Conservation (phyloP, 2,329 filamentous ascomycete species). For the Exophiala aquamarina region DNA sequence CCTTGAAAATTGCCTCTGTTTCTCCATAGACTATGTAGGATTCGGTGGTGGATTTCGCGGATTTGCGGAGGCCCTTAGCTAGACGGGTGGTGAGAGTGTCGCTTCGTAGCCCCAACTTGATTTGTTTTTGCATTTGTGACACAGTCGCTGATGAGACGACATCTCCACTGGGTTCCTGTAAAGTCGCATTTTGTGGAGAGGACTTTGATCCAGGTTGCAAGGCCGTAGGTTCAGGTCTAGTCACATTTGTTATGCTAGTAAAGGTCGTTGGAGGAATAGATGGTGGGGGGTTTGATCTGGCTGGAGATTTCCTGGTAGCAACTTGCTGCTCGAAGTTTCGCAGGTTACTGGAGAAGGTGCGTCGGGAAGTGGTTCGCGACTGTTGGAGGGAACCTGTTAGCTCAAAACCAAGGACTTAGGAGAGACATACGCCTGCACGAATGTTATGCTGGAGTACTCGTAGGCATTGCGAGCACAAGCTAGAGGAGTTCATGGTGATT, state of each 20-base stretch:
- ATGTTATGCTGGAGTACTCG: conserved; percentile 19
- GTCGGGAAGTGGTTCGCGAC: conserved; percentile 6
- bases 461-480: conserved; percentile 25
- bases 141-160: conserved; percentile 2
- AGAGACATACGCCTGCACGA: conserved; percentile 6
- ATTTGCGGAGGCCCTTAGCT: conserved; percentile 30
- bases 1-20: conserved; percentile 75
- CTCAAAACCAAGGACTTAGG: neutral
- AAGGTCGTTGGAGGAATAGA: conserved; percentile 10
- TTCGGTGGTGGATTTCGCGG: conserved; percentile 49
- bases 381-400: conserved; percentile 5
- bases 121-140: conserved; percentile 20
- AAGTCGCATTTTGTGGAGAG: too few relatives aligned
- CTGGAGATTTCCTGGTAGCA: conserved; percentile 1
- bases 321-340: neutral
- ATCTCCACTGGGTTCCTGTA: too few relatives aligned
- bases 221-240: too few relatives aligned
- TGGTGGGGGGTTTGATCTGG: conserved; percentile 1
- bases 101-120: conserved; percentile 13
- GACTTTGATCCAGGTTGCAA: too few relatives aligned
- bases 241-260: too few relatives aligned
- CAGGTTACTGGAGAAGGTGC: conserved; percentile 2
- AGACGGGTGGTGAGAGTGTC: conserved; percentile 15
- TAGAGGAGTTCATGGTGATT: too few relatives aligned
- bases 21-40: conserved; percentile 78